Evolutionary conservation across 768 basidiomycete genomes (phyloP), one percentile per base, ranked within the genome.

Genomic region (Boletus reticuloceps): DNA sequence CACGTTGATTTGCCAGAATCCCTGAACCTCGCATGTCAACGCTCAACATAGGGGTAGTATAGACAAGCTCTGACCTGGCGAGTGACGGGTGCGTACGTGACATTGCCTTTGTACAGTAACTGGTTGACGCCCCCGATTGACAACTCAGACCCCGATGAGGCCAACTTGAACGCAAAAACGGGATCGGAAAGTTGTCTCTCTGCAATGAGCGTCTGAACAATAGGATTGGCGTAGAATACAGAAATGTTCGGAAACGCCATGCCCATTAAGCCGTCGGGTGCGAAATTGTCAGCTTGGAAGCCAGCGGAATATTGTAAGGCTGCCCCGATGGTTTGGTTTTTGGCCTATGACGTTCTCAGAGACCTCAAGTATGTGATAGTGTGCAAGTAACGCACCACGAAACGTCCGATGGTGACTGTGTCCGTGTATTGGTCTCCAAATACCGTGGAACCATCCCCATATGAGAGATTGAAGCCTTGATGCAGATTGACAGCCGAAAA

Each of bases 371-470:
- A 20, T 0, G 6, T 6, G 17, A 17, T 19, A 39, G 11, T 27
- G 7, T 17, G 13, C 1, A 49, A 1, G 22, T 4, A 8, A 55
- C 66, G 19, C 22, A 70, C 68, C 5, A 47, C 47, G n/a, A 58
- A 51, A 16, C 73, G 74, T n/a, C 64, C 70, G 36, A 80, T 56
- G 34, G 58, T 60, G n/a, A 80, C 75, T 1, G 63, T 67, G 53
- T 80, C 79, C 20, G 65, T 27, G 27, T 75, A 80, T 27, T 75
- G 61, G 34, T 65, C 58, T 2, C 80, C 79, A 19, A 54, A 49
- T 16, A 77, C 75, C 8, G 65, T 60, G 5, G 76, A 77, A 53
- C 82, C 79, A 53, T 82, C 79, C 3, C 74, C 79, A 48, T 80
- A 82, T 27, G 47, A 0, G 25, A 80, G 69, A 1, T 57, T 51